Base-by-base conservation (phyloP, 371 early-diverging fungal genomes). In the Actinomortierella wolfii region DNA sequence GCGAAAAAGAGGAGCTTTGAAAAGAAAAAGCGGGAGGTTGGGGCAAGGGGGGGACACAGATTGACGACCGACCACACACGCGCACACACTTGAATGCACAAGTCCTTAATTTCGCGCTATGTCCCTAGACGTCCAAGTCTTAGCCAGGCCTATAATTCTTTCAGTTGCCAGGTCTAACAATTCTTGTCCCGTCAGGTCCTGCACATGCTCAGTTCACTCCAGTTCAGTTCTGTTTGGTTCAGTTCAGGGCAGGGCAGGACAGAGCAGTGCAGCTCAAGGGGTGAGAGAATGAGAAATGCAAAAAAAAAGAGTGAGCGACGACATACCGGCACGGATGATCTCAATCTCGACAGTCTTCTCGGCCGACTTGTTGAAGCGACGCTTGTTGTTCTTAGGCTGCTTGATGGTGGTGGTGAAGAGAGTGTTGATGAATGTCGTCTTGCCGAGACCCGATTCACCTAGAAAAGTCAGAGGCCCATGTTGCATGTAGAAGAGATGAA, bases 301-400 rank as follows among this genome's bases (percentile, higher is more conserved):
- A 29, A 25, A 49, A 1, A 51, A 59, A 18, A 25, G 25, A 20
- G 8, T 13, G 29, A 11, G 41, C 0, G 8, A 25, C 26, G 25
- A 78, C 76, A 76, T 80, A 91, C 92, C 93, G 57, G 94, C 94
- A 69, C 93, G 90, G 60, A 93, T 94, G 59, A 97, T 91, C 67
- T 93, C 95, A 77, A 98, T 96, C 68, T 94, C 90, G 54, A 96
- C 95, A 49, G 98, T 97, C 78, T 90, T 89, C 67, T 92, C 87
- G 45, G 92, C 84, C 62, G 93, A 81, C 80, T 93, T 90, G 76
- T 92, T 86, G 70, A 82, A 86, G 60, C 92, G 85, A 53, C 86
- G 94, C 75, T 78, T 84, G 66, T 90, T 86, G 77, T 93, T 91
- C 79, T 93, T 91, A 68, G 94, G 94, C 51, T 95, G 91, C 61